Evolutionary conservation across 805 yeast genomes (phyloP).

Genomic region (Zygosaccharomyces bailii): DNA sequence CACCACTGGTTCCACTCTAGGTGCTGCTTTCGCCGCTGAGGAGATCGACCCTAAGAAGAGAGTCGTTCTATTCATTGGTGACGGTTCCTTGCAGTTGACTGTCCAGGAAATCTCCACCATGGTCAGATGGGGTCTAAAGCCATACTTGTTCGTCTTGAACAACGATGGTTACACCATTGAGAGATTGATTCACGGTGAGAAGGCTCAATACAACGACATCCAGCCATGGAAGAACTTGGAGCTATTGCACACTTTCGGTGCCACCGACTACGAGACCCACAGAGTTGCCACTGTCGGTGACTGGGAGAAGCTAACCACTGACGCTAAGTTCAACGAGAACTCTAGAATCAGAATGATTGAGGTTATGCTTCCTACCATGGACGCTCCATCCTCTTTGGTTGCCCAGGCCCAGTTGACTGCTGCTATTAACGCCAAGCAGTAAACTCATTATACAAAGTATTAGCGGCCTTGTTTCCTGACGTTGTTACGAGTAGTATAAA

Average conservation of each 20-base stretch:
- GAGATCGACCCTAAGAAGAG: conserved; percentile 59
- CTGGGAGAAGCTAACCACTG: conserved; percentile 48
- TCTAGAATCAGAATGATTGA: conserved; percentile 63
- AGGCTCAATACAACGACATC: conserved; percentile 61
- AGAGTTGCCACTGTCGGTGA: conserved; percentile 57
- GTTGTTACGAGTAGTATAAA: conserved; percentile 9
- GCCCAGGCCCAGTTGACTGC: conserved; percentile 65
- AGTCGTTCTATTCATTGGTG: conserved; percentile 68
- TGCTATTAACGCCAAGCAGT: conserved; percentile 42
- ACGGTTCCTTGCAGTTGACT: conserved; percentile 72
- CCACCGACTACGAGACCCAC: conserved; percentile 50
- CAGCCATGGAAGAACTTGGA: conserved; percentile 66
- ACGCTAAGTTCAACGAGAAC: conserved; percentile 48
- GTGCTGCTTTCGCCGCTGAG: conserved; percentile 66
- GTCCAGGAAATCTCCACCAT: conserved; percentile 70
- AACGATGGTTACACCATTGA: conserved; percentile 75
- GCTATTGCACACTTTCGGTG: conserved; percentile 50
- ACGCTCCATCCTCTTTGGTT: conserved; percentile 64
- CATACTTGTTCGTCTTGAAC: conserved; percentile 66
- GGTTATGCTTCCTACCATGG: conserved; percentile 64
- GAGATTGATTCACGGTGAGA: conserved; percentile 67
- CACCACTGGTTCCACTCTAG: conserved; percentile 63
- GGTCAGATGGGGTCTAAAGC: conserved; percentile 62
- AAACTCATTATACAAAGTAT: conserved; percentile 11
- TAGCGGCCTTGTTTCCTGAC: conserved; percentile 1